Percentiles rank a stretch among this genome's conserved stretches.
These are phyloP conservation scores for Colletotrichum salicis DNA, from an alignment of 2,329 filamentous ascomycete genomes.

Conservation along the genomic window DNA sequence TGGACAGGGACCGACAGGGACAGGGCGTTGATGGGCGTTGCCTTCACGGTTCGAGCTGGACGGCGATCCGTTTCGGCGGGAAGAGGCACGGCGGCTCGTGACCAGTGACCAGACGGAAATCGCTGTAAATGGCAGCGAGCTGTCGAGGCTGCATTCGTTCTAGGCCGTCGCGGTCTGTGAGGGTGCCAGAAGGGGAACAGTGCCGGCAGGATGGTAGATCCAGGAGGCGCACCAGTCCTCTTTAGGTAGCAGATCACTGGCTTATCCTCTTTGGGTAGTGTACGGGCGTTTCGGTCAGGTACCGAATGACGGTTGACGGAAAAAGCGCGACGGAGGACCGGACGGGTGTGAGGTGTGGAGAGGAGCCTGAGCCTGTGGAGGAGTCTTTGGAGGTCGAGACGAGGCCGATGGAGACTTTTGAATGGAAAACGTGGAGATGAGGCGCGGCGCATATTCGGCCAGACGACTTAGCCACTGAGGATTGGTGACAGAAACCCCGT, in stretches of 20 bases:
- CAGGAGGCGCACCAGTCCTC: slow-evolving; percentile 1
- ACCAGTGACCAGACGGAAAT: slow-evolving; percentile 29
- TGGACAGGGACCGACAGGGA: slow-evolving; percentile 24
- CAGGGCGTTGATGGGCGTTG: slow-evolving; percentile 12
- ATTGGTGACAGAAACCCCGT: slow-evolving; percentile 1
- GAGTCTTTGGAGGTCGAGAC: background rate
- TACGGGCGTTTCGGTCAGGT: slow-evolving; percentile 25
- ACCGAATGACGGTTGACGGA: slow-evolving; percentile 34
- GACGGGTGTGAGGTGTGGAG: background rate
- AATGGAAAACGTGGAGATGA: slow-evolving; percentile 31
- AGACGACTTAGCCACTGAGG: slow-evolving; percentile 25
- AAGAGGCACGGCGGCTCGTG: slow-evolving; percentile 29
- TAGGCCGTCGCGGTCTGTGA: slow-evolving; percentile 27
- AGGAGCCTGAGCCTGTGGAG: background rate
- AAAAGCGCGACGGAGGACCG: slow-evolving; percentile 31
- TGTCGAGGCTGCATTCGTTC: slow-evolving; percentile 23
- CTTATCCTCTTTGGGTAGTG: slow-evolving; percentile 12
- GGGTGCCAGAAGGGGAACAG: slow-evolving; percentile 30
- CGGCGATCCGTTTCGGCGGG: slow-evolving; percentile 33
- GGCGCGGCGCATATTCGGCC: slow-evolving; percentile 33
- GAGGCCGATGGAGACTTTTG: slow-evolving; percentile 21
- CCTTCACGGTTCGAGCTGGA: slow-evolving; percentile 15
- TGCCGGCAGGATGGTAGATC: slow-evolving; percentile 33
- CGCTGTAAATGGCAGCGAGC: slow-evolving; percentile 30
- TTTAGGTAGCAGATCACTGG: background rate